Evolutionary conservation across 345 rosid species (phyloP), one percentile per base, ranked within the genome.

Genomic region (Populus tremula): DNA sequence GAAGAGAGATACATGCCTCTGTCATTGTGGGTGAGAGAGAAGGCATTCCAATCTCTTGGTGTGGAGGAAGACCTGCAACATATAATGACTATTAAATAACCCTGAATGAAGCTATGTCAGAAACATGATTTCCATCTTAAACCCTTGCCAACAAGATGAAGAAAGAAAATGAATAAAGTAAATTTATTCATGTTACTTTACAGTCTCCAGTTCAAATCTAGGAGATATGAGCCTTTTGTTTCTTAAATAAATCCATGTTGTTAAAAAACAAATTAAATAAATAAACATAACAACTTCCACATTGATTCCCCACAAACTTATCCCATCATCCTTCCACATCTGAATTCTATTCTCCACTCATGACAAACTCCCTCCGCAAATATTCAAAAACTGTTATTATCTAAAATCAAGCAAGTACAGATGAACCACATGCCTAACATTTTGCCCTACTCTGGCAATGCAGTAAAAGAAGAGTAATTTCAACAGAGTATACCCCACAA

Each of bases 31-130:
- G 99, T 9, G 99, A 96, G 76, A 96, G 97, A 74, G 99, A 96
- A 81, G 99, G 99, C 99, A 96, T 96, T 81, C 99, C 99, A 47
- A 96, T 91, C 83, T 92, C 97, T 80, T 96, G 97, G 82, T 96
- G 95, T 67, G 97, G 89, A 75, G 99, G 99, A 77, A 96, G 89
- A 83, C 90, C 98, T 96, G 91, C 76, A 85, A 86, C 76, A 53
- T 20, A 53, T 20, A 21, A 53, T 53, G 23, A 20, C 36, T 25
- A 16, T 17, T 33, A 6, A 65, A 33, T 33, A 29, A 29, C 35
- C 36, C 36, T 11, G 9, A 65, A 9, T 9, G 38, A n/a, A 38
- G n/a, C 16, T 35, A 31, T 17, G 47, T 12, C 29, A 20, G n/a
- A 38, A 20, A 36, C 13, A 43, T 8, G 23, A 36, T 8, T 20